Evolutionary conservation across 768 basidiomycete genomes (phyloP).

Genomic region (Boletus rubescentipes): DNA sequence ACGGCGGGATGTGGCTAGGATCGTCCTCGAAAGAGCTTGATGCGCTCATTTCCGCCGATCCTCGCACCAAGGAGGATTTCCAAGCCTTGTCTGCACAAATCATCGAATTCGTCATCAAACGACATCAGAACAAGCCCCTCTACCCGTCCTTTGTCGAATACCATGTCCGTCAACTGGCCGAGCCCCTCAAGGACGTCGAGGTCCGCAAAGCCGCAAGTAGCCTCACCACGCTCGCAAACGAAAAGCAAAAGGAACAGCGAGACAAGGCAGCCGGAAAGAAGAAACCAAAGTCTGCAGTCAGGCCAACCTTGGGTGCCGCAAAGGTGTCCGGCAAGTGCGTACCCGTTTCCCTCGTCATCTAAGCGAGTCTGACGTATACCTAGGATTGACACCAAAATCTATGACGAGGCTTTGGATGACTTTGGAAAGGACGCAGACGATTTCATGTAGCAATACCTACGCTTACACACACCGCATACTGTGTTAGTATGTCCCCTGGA

Average conservation of each 20-base stretch:
- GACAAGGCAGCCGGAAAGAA: conserved; percentile 90
- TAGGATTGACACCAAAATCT: conserved; percentile 76
- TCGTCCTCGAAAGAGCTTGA: conserved; percentile 70
- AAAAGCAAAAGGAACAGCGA: conserved; percentile 90
- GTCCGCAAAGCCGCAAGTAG: conserved; percentile 85
- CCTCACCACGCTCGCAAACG: conserved; percentile 86
- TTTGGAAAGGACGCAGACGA: conserved; percentile 73
- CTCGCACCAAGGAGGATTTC: conserved; percentile 90
- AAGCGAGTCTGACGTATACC: conserved; percentile 9
- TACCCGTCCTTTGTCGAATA: conserved; percentile 84
- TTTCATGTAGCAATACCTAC: conserved; percentile 73
- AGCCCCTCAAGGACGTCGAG: conserved; percentile 85
- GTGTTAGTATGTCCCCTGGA: conserved; percentile 11
- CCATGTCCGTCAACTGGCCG: conserved; percentile 71
- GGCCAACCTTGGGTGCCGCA: conserved; percentile 72
- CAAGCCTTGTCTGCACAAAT: conserved; percentile 69
- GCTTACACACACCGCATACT: conserved; percentile 12
- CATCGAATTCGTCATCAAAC: conserved; percentile 71
- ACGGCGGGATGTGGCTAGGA: conserved; percentile 38
- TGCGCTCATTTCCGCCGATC: conserved; percentile 71
- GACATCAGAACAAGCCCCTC: conserved; percentile 78
- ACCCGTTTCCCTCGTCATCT: background rate
- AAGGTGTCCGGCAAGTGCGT: conserved; percentile 67
- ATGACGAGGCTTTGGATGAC: conserved; percentile 91
- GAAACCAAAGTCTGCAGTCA: conserved; percentile 68